Conservation (phyloP, 805 yeast species). For the Pichia ethanolica region DNA sequence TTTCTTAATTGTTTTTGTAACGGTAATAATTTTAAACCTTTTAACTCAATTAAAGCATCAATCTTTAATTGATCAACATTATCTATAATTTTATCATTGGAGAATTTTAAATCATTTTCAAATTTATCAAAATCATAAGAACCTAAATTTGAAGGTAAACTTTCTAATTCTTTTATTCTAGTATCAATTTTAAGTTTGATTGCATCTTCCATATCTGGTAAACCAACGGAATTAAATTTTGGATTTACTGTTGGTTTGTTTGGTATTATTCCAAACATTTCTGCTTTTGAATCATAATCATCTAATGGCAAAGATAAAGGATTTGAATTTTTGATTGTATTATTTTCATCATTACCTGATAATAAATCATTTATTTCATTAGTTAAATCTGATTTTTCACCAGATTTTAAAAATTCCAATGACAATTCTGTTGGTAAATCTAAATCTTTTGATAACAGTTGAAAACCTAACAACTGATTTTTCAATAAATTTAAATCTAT, state of each 20-base stretch:
- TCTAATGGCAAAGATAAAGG: constrained; percentile 16
- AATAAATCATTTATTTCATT: neutral
- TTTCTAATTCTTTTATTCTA: constrained; percentile 55
- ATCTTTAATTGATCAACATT: constrained; percentile 53
- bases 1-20: constrained; percentile 68
- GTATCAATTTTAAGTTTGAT: constrained; percentile 47
- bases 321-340: constrained; percentile 1
- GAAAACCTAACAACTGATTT: constrained; percentile 57
- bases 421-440: constrained; percentile 54
- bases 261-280: constrained; percentile 32
- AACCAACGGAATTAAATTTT: constrained; percentile 40
- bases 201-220: constrained; percentile 42
- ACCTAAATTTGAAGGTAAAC: constrained; percentile 64
- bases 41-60: constrained; percentile 63
- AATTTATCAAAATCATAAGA: constrained; percentile 36
- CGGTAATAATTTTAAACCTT: constrained; percentile 54
- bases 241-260: constrained; percentile 26
- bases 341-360: neutral
- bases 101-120: constrained; percentile 27
- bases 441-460: constrained; percentile 55
- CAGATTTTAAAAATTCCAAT: constrained; percentile 24
- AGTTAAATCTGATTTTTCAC: neutral
- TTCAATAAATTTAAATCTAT: constrained; percentile 42
- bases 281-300: constrained; percentile 33
- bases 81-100: constrained; percentile 38